phyloP scores from a whole-genome alignment of 139 green algal genomes.

The Chlamydomonas schloesseri region DNA sequence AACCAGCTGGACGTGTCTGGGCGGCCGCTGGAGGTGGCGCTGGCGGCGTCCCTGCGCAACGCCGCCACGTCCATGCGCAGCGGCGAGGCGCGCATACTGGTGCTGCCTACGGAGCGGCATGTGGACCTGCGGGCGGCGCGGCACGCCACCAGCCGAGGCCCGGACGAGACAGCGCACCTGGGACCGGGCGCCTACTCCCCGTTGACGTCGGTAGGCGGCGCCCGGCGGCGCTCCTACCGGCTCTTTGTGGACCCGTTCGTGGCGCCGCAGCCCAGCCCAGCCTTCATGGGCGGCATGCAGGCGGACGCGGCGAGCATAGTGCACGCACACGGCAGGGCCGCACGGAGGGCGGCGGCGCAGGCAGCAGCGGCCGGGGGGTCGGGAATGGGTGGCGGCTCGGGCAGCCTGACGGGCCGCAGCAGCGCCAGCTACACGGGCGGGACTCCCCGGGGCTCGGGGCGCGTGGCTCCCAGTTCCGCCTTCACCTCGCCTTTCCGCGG shows the following conservation, averaged over 20 bases:
- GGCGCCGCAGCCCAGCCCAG: background rate
- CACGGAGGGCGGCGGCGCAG: background rate
- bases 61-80: background rate
- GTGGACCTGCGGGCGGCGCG: constrained; percentile 6
- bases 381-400: background rate
- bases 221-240: constrained; percentile 27
- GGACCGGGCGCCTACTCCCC: constrained; percentile 16
- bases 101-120: constrained; percentile 14
- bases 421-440: background rate
- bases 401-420: background rate
- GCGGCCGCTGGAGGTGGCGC: constrained; percentile 18
- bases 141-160: background rate
- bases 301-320: background rate
- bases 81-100: constrained; percentile 8
- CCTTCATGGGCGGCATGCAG: constrained; percentile 1
- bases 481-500: background rate
- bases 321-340: background rate
- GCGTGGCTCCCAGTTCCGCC: background rate
- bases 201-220: background rate
- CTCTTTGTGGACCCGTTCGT: constrained; percentile 21
- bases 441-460: background rate
- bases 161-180: constrained; percentile 15
- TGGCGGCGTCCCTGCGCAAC: constrained; percentile 9
- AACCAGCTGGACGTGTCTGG: background rate
- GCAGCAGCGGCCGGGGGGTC: background rate